Evolutionary conservation across 164 flowering plant genomes (phyloP), one percentile per base, ranked within the genome.

Genomic region (Vitis rotundifolia): DNA sequence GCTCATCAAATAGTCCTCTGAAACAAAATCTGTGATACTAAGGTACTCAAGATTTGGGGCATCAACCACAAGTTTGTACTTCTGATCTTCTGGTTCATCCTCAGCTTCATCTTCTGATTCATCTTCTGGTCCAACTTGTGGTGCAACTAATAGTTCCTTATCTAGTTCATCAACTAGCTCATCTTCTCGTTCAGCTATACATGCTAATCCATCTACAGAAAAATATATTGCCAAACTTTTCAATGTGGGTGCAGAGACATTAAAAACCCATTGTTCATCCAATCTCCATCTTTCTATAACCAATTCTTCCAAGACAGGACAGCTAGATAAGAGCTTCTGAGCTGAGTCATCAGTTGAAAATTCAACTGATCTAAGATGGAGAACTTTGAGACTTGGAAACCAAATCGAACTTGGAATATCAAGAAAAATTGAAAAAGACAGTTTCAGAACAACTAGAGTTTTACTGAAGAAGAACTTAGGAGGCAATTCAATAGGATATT

Each of bases 1-100:
- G 9, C 59, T 55, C 19, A 55, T 14, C 59, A 14, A 16, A 55
- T 55, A 55, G 9, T 55, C 19, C 12, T 8, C 59, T 16, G n/a
- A 55, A 3, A 14, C 59, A 13, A 12, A 13, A 15, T 16, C 59
- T 12, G 9, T 12, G 18, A 55, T 14, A 15, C 16, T 55, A 55
- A 55, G 59, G n/a, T 55, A 55, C 18, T 55, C 59, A 8, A 55
- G 59, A 55, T 13, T 55, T 14, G 59, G 59, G 16, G 59, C 59
- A 55, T 55, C 19, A 16, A 55, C 19, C 19, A 55, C 59, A 55
- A 16, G 14, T 16, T 55, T 55, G 16, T 16, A 14, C 16, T 55
- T 15, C 14, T 55, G n/a, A 15, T 8, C 18, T 55, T 55, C 16
- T 13, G n/a, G 9, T 13, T 16, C n/a, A 55, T 55, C 59, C 14